These are phyloP conservation scores for Pachyrhizus erosus DNA, from an alignment of 306 rosid species.

Conservation along the genomic window DNA sequence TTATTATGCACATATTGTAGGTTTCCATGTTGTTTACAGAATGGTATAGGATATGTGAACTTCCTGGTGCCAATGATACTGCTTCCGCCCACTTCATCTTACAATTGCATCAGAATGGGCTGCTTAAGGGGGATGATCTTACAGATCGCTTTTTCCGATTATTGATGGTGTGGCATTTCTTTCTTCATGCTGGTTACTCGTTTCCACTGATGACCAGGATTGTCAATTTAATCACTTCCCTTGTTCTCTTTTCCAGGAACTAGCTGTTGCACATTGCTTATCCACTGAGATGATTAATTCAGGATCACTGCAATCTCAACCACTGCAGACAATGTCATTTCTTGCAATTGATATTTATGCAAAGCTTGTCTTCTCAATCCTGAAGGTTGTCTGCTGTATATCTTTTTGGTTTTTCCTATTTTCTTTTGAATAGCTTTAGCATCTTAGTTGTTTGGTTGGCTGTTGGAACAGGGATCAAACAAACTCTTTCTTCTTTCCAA, in stretches of 20 bases:
- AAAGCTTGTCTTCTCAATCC: conserved; percentile 76
- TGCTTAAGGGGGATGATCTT: conserved; percentile 89
- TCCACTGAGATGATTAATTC: conserved; percentile 77
- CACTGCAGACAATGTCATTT: conserved; percentile 70
- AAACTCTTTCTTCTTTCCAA: conserved; percentile 72
- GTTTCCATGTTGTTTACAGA: conserved; percentile 76
- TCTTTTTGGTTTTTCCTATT: neutral
- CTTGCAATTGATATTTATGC: conserved; percentile 90
- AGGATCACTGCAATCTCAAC: conserved; percentile 77
- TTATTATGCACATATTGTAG: conserved; percentile 52
- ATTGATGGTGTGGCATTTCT: conserved; percentile 72
- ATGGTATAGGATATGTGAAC: conserved; percentile 92
- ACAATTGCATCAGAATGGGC: conserved; percentile 82
- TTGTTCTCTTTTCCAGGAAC: conserved; percentile 58
- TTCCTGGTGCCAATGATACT: conserved; percentile 77
- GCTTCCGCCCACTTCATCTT: conserved; percentile 67
- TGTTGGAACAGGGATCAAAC: conserved; percentile 76
- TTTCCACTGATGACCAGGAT: neutral
- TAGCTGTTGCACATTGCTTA: conserved; percentile 80
- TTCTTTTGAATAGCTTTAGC: conserved; percentile 6
- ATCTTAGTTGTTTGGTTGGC: conserved; percentile 31
- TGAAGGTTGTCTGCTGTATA: conserved; percentile 64
- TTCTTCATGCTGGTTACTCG: neutral
- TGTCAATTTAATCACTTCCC: neutral
- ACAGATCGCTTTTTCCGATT: conserved; percentile 86